Evolutionary conservation across 352 stramenopile genomes (phyloP).

Genomic region (Globisporangium recalcitrans): DNA sequence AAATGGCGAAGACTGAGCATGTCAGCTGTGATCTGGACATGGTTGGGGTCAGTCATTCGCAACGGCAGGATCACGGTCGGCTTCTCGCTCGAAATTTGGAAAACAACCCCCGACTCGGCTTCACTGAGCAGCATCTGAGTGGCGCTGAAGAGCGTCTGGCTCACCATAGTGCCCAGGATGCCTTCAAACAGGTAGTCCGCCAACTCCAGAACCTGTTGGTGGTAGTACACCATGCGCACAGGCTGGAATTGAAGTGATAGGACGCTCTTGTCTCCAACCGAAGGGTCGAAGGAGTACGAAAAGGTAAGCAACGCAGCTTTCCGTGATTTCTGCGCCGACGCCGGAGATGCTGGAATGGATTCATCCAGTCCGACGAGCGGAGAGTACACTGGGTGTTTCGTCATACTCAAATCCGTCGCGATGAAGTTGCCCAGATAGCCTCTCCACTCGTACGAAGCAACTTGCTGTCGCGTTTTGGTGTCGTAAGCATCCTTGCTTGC

Average conservation of each 20-base stretch:
- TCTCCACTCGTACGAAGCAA: conserved; percentile 16
- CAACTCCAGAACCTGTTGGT: conserved; percentile 81
- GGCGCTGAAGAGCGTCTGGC: conserved; percentile 58
- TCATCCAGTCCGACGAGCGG: conserved; percentile 63
- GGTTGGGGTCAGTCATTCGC: conserved; percentile 39
- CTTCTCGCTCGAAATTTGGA: conserved; percentile 50
- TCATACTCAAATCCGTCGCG: conserved; percentile 61
- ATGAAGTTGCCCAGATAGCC: conserved; percentile 72
- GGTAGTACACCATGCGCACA: conserved; percentile 77
- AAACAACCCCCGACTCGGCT: conserved; percentile 46
- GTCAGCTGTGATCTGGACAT: conserved; percentile 57
- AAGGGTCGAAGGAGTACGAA: conserved; percentile 21
- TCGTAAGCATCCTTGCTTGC: conserved; percentile 15
- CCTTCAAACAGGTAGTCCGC: conserved; percentile 82
- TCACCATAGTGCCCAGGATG: conserved; percentile 67
- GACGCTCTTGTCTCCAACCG: conserved; percentile 30
- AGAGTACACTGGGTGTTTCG: conserved; percentile 60
- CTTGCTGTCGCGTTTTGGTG: neutral
- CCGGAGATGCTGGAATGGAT: conserved; percentile 10
- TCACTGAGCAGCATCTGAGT: conserved; percentile 68
- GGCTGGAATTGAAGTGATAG: conserved; percentile 53
- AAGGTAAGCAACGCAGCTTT: conserved; percentile 28
- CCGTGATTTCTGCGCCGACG: conserved; percentile 5
- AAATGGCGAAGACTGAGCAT: conserved; percentile 53
- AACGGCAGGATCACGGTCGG: conserved; percentile 68